phyloP scores from a whole-genome alignment of 768 basidiomycete genomes.

The Boletus insuetus region DNA sequence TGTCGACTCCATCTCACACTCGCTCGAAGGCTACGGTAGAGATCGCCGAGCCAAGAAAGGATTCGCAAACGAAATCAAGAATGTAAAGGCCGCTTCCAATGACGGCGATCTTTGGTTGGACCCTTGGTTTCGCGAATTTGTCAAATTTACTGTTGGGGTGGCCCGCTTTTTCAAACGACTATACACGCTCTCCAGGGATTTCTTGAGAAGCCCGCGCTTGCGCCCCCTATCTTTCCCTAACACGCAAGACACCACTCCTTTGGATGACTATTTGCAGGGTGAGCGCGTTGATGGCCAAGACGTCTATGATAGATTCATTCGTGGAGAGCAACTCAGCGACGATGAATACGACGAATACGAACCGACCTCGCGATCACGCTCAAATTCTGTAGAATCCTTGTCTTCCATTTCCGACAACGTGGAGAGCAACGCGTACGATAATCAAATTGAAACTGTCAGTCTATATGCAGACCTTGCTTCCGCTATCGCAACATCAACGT shows the following conservation, averaged over 20 bases:
- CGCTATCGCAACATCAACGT: slow-evolving; percentile 29
- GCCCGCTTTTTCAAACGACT: slow-evolving; percentile 27
- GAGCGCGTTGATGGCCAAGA: slow-evolving; percentile 34
- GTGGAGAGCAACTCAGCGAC: slow-evolving; percentile 54
- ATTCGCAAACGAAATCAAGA: slow-evolving; percentile 51
- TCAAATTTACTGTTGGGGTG: slow-evolving; percentile 31
- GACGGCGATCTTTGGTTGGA: slow-evolving; percentile 41
- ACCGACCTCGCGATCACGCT: slow-evolving; percentile 22
- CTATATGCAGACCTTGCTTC: slow-evolving; percentile 57
- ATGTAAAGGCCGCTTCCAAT: slow-evolving; percentile 34
- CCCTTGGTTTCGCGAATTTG: slow-evolving; percentile 40
- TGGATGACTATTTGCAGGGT: slow-evolving; percentile 5
- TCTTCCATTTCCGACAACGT: slow-evolving; percentile 29
- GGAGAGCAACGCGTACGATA: slow-evolving; percentile 30
- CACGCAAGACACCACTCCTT: slow-evolving; percentile 1
- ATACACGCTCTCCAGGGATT: slow-evolving; percentile 15
- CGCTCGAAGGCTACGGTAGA: slow-evolving; percentile 26
- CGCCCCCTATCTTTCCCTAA: slow-evolving; percentile 2
- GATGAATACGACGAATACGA: slow-evolving; percentile 45
- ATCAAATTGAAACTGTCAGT: slow-evolving; percentile 40
- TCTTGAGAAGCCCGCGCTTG: slow-evolving; percentile 17
- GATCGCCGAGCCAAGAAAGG: slow-evolving; percentile 32
- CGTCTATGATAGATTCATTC: slow-evolving; percentile 55
- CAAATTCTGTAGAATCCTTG: slow-evolving; percentile 16
- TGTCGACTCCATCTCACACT: slow-evolving; percentile 36